Conservation (phyloP, 176 grass and related monocot species). For the Oryza meyeriana region DNA sequence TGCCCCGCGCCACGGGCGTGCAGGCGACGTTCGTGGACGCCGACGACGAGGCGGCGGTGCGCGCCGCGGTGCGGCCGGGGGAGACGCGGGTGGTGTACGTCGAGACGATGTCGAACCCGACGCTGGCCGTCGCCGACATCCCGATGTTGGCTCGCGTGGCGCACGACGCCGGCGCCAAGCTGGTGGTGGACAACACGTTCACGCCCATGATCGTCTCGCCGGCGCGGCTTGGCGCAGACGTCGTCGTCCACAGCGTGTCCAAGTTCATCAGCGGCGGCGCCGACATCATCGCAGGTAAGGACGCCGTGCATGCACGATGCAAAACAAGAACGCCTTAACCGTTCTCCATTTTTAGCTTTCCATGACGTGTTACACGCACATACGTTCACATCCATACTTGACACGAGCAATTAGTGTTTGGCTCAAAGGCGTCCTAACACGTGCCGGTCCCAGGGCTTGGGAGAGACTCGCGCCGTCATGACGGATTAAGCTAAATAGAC, state of each 20-base stretch:
- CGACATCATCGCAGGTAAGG: conserved; percentile 85
- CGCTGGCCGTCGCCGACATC: conserved; percentile 78
- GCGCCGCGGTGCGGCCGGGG: conserved; percentile 50
- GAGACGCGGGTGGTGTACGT: conserved; percentile 80
- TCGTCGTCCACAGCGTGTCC: conserved; percentile 94
- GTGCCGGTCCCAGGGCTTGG: too few relatives aligned
- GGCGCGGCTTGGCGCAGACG: conserved; percentile 76
- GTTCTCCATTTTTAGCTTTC: background rate
- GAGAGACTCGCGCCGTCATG: background rate
- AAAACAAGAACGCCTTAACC: background rate
- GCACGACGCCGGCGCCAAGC: conserved; percentile 71
- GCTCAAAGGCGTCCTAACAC: too few relatives aligned
- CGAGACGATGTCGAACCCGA: conserved; percentile 91
- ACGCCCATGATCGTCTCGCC: conserved; percentile 79
- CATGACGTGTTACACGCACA: too few relatives aligned
- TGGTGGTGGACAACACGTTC: conserved; percentile 97
- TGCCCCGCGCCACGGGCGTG: conserved; percentile 59
- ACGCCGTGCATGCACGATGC: background rate
- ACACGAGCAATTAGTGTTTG: too few relatives aligned
- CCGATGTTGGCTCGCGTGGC: conserved; percentile 73
- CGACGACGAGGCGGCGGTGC: conserved; percentile 69
- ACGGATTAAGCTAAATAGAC: background rate
- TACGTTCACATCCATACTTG: too few relatives aligned
- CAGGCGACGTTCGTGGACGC: conserved; percentile 70
- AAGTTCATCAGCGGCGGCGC: conserved; percentile 99